A percentile compares a stretch with the other conserved stretches of the same genome.
Conservation (phyloP, 768 basidiomycete species). For the Boletus speciosus region DNA sequence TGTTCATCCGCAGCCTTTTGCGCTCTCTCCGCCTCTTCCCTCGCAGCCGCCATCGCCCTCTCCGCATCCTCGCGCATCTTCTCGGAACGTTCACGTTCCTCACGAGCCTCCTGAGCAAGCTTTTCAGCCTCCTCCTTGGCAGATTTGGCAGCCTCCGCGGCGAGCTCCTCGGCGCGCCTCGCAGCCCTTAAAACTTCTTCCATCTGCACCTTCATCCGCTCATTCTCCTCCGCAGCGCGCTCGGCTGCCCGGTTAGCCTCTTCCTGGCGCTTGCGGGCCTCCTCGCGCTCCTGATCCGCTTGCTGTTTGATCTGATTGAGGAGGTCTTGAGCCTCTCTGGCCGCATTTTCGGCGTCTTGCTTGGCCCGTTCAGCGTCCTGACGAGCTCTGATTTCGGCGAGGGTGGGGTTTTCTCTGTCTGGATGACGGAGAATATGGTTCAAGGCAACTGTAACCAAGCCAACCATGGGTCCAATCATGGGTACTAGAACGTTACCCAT, state of each 20-base stretch:
- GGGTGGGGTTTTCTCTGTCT: constrained; percentile 7
- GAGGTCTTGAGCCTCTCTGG: background rate
- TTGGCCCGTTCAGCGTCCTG: constrained; percentile 3
- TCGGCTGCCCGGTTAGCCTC: constrained; percentile 1
- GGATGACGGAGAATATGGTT: background rate
- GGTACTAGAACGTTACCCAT: constrained; percentile 4
- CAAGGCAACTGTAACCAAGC: background rate
- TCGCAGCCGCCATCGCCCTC: constrained; percentile 1
- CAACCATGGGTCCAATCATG: background rate
- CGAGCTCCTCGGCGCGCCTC: background rate
- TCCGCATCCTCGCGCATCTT: constrained; percentile 4
- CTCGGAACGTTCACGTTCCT: constrained; percentile 3
- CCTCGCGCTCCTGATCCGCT: constrained; percentile 7
- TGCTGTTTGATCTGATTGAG: background rate
- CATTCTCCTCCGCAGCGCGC: constrained; percentile 8
- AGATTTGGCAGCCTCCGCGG: constrained; percentile 1
- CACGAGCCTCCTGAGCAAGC: constrained; percentile 1
- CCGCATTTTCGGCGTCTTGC: constrained; percentile 2
- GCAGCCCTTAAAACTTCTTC: background rate
- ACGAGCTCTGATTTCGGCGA: constrained; percentile 5
- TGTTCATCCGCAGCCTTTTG: constrained; percentile 3
- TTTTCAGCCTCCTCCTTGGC: constrained; percentile 6
- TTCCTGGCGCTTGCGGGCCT: constrained; percentile 1
- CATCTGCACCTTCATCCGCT: constrained; percentile 8
- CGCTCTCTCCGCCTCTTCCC: constrained; percentile 7